Base-by-base conservation (phyloP, 768 basidiomycete species). In the Pleurotus citrinopileatus region DNA sequence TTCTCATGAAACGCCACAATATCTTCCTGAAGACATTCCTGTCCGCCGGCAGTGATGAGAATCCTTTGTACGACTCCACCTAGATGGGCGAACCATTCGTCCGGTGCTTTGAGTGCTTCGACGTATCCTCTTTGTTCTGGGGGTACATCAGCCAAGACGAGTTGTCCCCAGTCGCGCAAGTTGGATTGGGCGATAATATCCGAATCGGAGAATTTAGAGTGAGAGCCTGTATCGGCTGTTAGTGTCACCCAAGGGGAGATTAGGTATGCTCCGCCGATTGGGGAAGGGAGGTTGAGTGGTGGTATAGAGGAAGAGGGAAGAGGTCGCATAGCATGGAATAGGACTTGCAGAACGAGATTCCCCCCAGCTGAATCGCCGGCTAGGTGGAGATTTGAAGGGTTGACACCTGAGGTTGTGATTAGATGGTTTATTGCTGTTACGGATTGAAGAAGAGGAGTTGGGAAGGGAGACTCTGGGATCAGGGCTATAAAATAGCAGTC, bases 281-380 rank as follows among this genome's bases (percentile, higher is more conserved):
- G 62, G 3, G 51, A 36, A 8, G 58, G 28, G 12, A 69, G 59
- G 1, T 55, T 46, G 12, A 72, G 29, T 17, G 55, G 59, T 1
- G 67, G 65, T 5, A 73, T 50, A 25, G 52, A 59, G 3, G 62
- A 48, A 25, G 52, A 59, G 3, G 62, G 51, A 6, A 70, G 51
- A 1, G 75, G 74, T 42, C 73, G 73, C 1, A 73, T 59, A 23
- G 71, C 57, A 47, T 73, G 69, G 1, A 70, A 70, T 22, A 76
- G 37, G 34, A 74, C 54, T 54, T 71, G 69, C 26, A 73, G 60
- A 27, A 68, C 59, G 23, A 75, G 64, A 40, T 69, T 68, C 0
- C 59, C 73, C 6, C 75, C 75, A 6, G 75, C 75, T 7, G 74
- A 75, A 58, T 75, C 74, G 60, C 58, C 52, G 5, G 52, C 52